phyloP scores from a whole-genome alignment of 2,329 filamentous ascomycete genomes.

The Aspergillus eucalypticola region DNA sequence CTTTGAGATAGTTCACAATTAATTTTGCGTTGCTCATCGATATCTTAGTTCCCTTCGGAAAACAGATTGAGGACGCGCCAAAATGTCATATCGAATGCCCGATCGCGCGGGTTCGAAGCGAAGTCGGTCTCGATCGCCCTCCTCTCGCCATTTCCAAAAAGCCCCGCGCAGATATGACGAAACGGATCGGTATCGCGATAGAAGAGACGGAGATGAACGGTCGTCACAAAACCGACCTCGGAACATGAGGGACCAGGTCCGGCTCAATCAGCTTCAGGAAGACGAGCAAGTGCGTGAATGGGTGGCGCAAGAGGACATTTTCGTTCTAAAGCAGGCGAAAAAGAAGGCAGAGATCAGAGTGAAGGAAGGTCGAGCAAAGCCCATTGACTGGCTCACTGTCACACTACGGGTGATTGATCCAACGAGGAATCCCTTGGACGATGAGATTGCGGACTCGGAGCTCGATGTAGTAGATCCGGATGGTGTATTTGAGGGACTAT shows the following conservation, averaged over 20 bases:
- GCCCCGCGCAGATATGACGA: slow-evolving; percentile 37
- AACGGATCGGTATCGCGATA: slow-evolving; percentile 29
- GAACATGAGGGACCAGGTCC: slow-evolving; percentile 47
- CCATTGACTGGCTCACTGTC: slow-evolving; percentile 91
- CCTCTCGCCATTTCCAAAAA: slow-evolving; percentile 42
- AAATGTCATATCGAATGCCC: slow-evolving; percentile 37
- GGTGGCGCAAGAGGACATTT: slow-evolving; percentile 92
- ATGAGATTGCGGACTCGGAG: slow-evolving; percentile 76
- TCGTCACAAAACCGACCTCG: slow-evolving; percentile 27
- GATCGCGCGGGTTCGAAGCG: slow-evolving; percentile 41
- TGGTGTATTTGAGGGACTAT: slow-evolving; percentile 73
- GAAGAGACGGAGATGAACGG: slow-evolving; percentile 26
- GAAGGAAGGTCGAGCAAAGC: slow-evolving; percentile 83
- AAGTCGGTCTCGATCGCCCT: slow-evolving; percentile 45
- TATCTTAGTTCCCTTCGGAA: not conserved
- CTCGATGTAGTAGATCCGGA: slow-evolving; percentile 79
- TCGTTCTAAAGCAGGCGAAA: slow-evolving; percentile 94
- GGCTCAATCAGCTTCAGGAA: slow-evolving; percentile 61
- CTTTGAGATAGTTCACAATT: no score
- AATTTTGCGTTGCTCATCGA: not conserved
- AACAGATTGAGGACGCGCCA: not conserved
- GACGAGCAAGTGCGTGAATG: slow-evolving; percentile 79
- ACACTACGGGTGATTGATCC: slow-evolving; percentile 85
- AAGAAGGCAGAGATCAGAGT: slow-evolving; percentile 97
- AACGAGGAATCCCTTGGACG: slow-evolving; percentile 75